Evolutionary conservation across 2,329 filamentous ascomycete species (phyloP).

Genomic region (Xylaria sp.): DNA sequence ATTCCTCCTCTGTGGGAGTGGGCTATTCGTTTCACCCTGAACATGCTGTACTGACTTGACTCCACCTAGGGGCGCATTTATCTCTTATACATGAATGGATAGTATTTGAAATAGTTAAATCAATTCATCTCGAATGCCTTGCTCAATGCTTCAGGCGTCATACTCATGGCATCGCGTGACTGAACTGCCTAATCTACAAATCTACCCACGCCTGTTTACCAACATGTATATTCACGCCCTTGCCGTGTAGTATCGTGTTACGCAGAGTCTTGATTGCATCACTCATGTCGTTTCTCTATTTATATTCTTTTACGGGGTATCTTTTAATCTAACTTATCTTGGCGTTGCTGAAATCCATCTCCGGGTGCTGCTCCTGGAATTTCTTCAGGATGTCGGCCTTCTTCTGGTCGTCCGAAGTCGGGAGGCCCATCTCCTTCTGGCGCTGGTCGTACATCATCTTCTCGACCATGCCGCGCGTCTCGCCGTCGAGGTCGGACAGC

Average conservation of each 20-base stretch:
- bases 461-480: conserved; percentile 97
- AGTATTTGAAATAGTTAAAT: background rate
- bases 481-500: conserved; percentile 90
- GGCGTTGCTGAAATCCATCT: conserved; percentile 78
- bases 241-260: background rate
- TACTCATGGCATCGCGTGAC: background rate
- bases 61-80: background rate
- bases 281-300: background rate
- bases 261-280: background rate
- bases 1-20: conserved; percentile 56
- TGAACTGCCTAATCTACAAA: background rate
- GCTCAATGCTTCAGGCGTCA: background rate
- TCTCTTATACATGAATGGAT: conserved; percentile 18
- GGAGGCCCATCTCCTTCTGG: conserved; percentile 92
- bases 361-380: conserved; percentile 83
- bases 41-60: conserved; percentile 55
- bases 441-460: conserved; percentile 99
- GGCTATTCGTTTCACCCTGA: conserved; percentile 72
- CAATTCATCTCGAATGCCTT: background rate
- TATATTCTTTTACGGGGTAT: conserved; percentile 8
- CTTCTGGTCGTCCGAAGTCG: conserved; percentile 93
- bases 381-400: conserved; percentile 93
- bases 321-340: conserved; percentile 65
- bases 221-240: background rate
- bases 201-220: background rate